phyloP scores from a whole-genome alignment of 108 stramenopile genomes.

The Pseudonitzschia multiseries region DNA sequence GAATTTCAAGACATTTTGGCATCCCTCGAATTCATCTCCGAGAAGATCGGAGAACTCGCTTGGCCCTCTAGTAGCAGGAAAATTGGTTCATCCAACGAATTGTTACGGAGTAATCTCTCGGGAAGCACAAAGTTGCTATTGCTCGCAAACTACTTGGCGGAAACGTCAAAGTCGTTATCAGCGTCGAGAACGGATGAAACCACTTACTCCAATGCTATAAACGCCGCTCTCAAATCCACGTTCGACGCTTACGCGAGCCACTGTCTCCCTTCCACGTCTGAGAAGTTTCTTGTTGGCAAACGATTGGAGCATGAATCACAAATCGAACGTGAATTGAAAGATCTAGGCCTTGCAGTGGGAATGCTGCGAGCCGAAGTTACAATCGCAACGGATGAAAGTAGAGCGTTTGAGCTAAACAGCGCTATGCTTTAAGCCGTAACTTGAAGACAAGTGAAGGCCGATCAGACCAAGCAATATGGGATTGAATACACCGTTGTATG shows the following conservation, averaged over 20 bases:
- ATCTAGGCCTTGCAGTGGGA: conserved; percentile 6
- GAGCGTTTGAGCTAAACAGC: neutral
- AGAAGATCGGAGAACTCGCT: conserved; percentile 8
- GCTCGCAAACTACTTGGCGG: conserved; percentile 6
- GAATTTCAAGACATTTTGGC: neutral
- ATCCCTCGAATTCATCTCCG: neutral
- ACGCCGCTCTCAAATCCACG: conserved; percentile 1
- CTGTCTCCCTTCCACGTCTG: neutral
- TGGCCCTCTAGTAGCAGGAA: neutral
- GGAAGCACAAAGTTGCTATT: neutral
- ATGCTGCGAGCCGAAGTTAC: conserved; percentile 16
- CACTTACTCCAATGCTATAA: neutral
- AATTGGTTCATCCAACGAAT: neutral
- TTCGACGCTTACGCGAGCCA: neutral
- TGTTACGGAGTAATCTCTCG: neutral
- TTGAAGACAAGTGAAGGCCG: too few species aligned
- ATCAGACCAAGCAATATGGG: too few species aligned
- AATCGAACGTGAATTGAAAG: conserved; percentile 8
- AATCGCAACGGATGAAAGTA: conserved; percentile 1
- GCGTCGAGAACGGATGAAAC: neutral
- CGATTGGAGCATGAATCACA: conserved; percentile 4
- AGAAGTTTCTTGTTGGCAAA: neutral
- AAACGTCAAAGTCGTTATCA: neutral
- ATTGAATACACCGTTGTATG: too few species aligned
- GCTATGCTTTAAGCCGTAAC: neutral